These are phyloP conservation scores for Aspergillus cejpii DNA, from an alignment of 2,329 filamentous ascomycete species.

Conservation along the genomic window DNA sequence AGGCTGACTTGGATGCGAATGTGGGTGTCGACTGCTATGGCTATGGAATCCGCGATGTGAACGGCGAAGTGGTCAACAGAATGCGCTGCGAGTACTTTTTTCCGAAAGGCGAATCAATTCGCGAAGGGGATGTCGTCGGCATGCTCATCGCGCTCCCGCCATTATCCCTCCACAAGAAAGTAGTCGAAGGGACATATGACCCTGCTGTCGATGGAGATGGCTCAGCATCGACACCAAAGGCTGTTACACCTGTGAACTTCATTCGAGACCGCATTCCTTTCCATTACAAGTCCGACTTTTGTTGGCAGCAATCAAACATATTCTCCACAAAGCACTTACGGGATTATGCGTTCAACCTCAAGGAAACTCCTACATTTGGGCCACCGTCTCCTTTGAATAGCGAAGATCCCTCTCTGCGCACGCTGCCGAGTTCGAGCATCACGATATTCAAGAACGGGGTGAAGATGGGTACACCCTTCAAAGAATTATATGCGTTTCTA, in stretches of 20 bases:
- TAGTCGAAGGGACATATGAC: conserved; percentile 82
- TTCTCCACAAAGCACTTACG: conserved; percentile 83
- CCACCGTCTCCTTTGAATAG: conserved; percentile 53
- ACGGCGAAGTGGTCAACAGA: conserved; percentile 87
- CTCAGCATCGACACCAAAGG: conserved; percentile 25
- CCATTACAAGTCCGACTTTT: conserved; percentile 84
- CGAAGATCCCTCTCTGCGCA: conserved; percentile 72
- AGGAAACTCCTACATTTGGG: conserved; percentile 42
- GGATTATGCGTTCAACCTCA: conserved; percentile 50
- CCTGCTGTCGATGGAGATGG: conserved; percentile 61
- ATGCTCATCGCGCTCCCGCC: conserved; percentile 87
- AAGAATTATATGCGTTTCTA: conserved; percentile 80
- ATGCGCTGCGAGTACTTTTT: conserved; percentile 90
- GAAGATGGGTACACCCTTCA: conserved; percentile 78
- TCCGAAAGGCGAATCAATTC: conserved; percentile 67
- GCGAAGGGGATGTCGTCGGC: conserved; percentile 88
- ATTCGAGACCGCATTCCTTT: conserved; percentile 94
- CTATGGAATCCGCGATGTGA: conserved; percentile 83
- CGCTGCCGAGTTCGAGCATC: conserved; percentile 77
- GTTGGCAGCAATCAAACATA: conserved; percentile 64
- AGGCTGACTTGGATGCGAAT: conserved; percentile 45
- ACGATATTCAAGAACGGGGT: conserved; percentile 89
- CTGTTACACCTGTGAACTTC: conserved; percentile 65
- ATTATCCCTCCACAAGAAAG: conserved; percentile 75
- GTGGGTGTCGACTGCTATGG: conserved; percentile 92